phyloP scores from a whole-genome alignment of 805 yeast species.

The Danielozyma ontarioensis region DNA sequence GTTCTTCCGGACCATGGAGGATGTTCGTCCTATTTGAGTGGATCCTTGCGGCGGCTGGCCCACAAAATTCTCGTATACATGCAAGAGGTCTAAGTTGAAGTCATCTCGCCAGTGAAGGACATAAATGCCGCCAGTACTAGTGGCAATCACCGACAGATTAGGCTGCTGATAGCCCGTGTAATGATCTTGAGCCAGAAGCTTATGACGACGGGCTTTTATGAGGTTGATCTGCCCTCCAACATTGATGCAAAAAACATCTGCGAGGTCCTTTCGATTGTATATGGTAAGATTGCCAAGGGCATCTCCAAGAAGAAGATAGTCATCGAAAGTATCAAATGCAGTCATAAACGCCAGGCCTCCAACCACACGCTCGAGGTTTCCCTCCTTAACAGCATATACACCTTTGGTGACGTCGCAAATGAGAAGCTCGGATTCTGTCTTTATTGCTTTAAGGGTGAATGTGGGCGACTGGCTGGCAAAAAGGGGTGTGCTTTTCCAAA shows the following conservation, averaged over 20 bases:
- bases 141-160: constrained; percentile 18
- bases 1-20: background rate
- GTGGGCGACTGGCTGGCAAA: background rate
- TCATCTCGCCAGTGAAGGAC: background rate
- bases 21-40: constrained; percentile 1
- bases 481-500: background rate
- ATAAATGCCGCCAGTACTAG: constrained; percentile 25
- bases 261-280: constrained; percentile 4
- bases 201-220: constrained; percentile 6
- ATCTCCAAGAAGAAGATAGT: constrained; percentile 17
- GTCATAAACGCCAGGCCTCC: constrained; percentile 9
- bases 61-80: background rate
- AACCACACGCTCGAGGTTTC: constrained; percentile 1
- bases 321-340: constrained; percentile 6
- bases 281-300: constrained; percentile 24
- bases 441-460: background rate
- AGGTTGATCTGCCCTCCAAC: constrained; percentile 26
- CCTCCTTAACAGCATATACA: constrained; percentile 2
- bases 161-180: background rate
- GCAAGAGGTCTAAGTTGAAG: background rate
- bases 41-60: constrained; percentile 3
- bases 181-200: background rate
- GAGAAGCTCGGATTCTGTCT: constrained; percentile 2
- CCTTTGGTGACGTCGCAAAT: constrained; percentile 8
- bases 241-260: constrained; percentile 13